Percentiles rank a stretch among this genome's conserved stretches.
phyloP scores from a whole-genome alignment of 495 filamentous ascomycete genomes.

The Hyaloscypha variabilis region DNA sequence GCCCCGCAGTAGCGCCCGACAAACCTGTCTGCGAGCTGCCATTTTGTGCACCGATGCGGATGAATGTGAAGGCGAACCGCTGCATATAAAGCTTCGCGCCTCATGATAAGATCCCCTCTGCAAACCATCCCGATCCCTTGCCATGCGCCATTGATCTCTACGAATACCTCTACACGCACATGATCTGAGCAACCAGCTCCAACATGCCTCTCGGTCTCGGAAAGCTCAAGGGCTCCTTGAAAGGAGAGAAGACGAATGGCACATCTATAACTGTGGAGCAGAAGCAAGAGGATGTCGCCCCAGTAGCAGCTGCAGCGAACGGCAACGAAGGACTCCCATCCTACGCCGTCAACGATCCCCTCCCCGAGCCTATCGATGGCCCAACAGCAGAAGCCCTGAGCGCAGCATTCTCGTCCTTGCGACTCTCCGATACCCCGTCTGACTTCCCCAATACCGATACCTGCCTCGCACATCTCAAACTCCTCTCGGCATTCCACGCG shows the following conservation, averaged over 20 bases:
- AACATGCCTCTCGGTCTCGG: neutral
- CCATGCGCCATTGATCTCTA: neutral
- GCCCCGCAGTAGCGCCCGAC: neutral
- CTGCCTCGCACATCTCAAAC: constrained; percentile 76
- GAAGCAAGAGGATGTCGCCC: neutral
- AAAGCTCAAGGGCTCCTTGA: neutral
- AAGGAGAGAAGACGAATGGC: neutral
- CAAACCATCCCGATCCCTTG: neutral
- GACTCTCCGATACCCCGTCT: constrained; percentile 30
- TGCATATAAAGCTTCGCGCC: neutral
- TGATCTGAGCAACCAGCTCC: neutral
- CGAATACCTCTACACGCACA: neutral
- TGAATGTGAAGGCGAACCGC: neutral
- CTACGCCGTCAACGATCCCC: constrained; percentile 17
- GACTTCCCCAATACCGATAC: constrained; percentile 39
- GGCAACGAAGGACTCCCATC: constrained; percentile 34
- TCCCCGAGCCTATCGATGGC: neutral
- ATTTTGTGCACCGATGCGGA: neutral
- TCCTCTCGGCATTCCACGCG: constrained; percentile 69
- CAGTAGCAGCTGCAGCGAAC: neutral
- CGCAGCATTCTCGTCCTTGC: constrained; percentile 45
- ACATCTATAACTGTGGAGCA: neutral
- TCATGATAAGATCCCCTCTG: neutral
- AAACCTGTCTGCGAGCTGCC: neutral
- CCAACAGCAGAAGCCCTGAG: constrained; percentile 36